These are phyloP conservation scores for Stentor roeselii DNA, from an alignment of 73 alveolate species.

Conservation along the genomic window DNA sequence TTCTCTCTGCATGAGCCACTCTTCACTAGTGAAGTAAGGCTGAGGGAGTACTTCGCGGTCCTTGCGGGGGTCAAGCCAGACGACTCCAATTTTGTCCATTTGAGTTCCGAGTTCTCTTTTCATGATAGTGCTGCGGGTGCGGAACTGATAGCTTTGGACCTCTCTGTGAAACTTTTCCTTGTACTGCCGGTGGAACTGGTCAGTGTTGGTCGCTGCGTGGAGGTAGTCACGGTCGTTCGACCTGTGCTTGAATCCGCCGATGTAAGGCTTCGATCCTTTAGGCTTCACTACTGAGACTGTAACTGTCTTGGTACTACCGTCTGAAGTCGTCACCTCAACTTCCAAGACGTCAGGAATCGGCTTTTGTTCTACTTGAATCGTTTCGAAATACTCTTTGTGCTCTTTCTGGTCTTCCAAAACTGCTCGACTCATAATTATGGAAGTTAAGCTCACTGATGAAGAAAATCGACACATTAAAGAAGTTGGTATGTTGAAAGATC, in stretches of 20 bases:
- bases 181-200: slow-evolving; percentile 41
- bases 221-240: slow-evolving; percentile 68
- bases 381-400: slow-evolving; percentile 52
- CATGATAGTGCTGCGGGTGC: slow-evolving; percentile 92
- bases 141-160: slow-evolving; percentile 94
- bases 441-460: too few relatives aligned
- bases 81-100: slow-evolving; percentile 93
- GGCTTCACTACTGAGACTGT: slow-evolving; percentile 70
- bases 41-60: slow-evolving; percentile 80
- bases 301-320: slow-evolving; percentile 47
- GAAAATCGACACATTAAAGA: too few relatives aligned
- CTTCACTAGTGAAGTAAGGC: slow-evolving; percentile 86
- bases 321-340: slow-evolving; percentile 67
- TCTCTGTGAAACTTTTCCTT: slow-evolving; percentile 48
- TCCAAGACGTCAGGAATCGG: slow-evolving; percentile 66
- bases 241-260: slow-evolving; percentile 91
- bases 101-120: slow-evolving; percentile 98
- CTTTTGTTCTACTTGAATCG: slow-evolving; percentile 62
- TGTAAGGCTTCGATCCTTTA: slow-evolving; percentile 70
- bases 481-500: too few relatives aligned
- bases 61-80: slow-evolving; percentile 77
- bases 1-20: slow-evolving; percentile 92
- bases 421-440: too few relatives aligned
- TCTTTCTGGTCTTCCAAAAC: too few relatives aligned
- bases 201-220: slow-evolving; percentile 87